Evolutionary conservation across 2,329 filamentous ascomycete genomes (phyloP).

Genomic region (Cladosporium sp.): DNA sequence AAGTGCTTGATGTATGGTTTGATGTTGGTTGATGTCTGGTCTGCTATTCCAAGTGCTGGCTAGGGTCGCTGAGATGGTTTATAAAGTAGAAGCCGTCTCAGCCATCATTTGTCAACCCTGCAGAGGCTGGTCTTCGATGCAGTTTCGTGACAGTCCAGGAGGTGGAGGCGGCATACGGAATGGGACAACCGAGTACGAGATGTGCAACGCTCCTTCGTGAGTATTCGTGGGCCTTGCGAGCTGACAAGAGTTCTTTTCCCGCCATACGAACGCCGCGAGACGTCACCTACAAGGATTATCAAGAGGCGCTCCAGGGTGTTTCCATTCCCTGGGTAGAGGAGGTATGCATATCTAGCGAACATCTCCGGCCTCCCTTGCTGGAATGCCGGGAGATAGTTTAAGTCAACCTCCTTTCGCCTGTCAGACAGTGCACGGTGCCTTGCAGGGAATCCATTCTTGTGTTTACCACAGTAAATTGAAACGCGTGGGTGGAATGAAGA

Average conservation of each 20-base stretch:
- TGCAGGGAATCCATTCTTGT: conserved; percentile 20
- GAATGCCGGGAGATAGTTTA: conserved; percentile 13
- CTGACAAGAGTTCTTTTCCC: conserved; percentile 13
- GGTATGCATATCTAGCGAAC: conserved; percentile 29
- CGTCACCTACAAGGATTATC: conserved; percentile 11
- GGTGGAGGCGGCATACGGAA: conserved; percentile 23
- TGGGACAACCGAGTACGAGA: conserved; percentile 20
- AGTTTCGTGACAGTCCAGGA: conserved; percentile 3
- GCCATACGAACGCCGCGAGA: conserved; percentile 15
- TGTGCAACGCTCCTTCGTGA: conserved; percentile 22
- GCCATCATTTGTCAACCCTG: conserved; percentile 23
- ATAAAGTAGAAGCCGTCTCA: conserved; percentile 16
- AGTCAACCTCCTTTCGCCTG: conserved; percentile 1
- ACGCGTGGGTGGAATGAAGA: conserved; percentile 10
- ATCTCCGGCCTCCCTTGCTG: conserved; percentile 27
- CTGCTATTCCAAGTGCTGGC: background rate
- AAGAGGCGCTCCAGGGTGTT: conserved; percentile 17
- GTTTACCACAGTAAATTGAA: conserved; percentile 10
- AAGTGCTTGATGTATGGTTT: conserved; percentile 11
- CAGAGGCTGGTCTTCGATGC: conserved; percentile 22
- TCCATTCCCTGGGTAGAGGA: conserved; percentile 25
- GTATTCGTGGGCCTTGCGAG: conserved; percentile 16
- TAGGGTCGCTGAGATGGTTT: conserved; percentile 14
- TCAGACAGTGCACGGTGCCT: conserved; percentile 13
- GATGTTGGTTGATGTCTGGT: conserved; percentile 13